Evolutionary conservation across 192 early-diverging fungal genomes (phyloP), one percentile per base, ranked within the genome.

Genomic region (Thamnidium elegans): DNA sequence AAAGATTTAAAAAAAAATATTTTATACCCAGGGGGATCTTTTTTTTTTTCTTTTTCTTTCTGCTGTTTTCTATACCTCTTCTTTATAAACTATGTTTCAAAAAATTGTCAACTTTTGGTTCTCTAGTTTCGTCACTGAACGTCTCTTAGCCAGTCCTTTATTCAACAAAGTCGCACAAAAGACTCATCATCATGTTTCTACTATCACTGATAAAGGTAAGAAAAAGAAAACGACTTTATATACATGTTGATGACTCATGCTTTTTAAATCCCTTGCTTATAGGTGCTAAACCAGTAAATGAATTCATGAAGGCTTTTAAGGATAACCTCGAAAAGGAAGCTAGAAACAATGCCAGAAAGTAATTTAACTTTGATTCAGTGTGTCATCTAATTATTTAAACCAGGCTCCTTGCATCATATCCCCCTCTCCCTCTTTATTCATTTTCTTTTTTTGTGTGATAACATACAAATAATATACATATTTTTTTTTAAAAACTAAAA

Each of bases 281-380:
- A 71, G 71, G 66, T 39, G 30, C 61, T 48, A 67, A 67, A 26
- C 26, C 42, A 1, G 58, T 62, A 21, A 63, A 20, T 46, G 63
- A 71, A 11, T 76, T 76, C 47, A 53, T 66, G 20, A 76, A 76
- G 36, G 66, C 69, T n/a, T 76, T 76, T 36, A 76, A 76, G 45
- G 74, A 76, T n/a, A 71, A 71, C 39, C 54, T 76, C 23, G 74
- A 76, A 60, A 76, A 76, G 52, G 74, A 76, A 45, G 45, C 50
- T 7, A 59, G 58, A 50, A 74, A 59, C 39, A 43, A 62, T 36
- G 55, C 55, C n/a, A 34, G 63, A 50, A 70, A 65, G 50, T 65
- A 70, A 67, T 30, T 21, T 48, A 26, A 23, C 19, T 32, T n/a
- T 42, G 59, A 44, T 39, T 39, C 36, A 39, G 36, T 39, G 36